Percentiles rank a stretch among this genome's conserved stretches.
These are phyloP conservation scores for Begonia peltatifolia DNA, from an alignment of 306 rosid species.

Conservation along the genomic window DNA sequence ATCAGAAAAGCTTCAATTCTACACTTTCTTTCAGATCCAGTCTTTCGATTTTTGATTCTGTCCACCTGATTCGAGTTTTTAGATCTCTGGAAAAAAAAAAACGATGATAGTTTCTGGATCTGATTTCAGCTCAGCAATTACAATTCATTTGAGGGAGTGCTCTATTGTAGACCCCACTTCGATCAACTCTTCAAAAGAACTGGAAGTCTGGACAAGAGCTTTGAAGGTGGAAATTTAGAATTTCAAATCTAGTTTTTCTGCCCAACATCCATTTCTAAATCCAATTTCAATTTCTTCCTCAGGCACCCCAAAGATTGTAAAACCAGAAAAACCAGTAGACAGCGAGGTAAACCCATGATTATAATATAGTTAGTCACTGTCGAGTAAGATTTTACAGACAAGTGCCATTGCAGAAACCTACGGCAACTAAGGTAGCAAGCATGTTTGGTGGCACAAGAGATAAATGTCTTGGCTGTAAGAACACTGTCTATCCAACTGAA, in stretches of 20 bases:
- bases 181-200: constrained; percentile 95
- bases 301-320: constrained; percentile 90
- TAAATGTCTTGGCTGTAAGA: constrained; percentile 88
- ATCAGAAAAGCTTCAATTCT: neutral
- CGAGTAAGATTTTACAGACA: neutral
- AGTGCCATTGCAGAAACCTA: constrained; percentile 41
- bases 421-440: constrained; percentile 47
- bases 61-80: no score
- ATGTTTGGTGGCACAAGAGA: constrained; percentile 97
- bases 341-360: constrained; percentile 37
- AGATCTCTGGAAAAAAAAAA: no score
- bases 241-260: constrained; percentile 4
- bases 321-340: constrained; percentile 60
- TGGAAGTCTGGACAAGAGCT: constrained; percentile 96
- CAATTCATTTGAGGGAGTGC: constrained; percentile 97
- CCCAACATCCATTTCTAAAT: no score
- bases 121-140: constrained; percentile 87
- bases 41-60: no score
- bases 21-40: neutral
- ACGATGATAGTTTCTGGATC: constrained; percentile 2
- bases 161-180: constrained; percentile 90
- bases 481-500: constrained; percentile 89
- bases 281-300: neutral
- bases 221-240: constrained; percentile 50
- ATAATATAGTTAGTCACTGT: constrained; percentile 1